phyloP scores from a whole-genome alignment of 768 basidiomycete species.

The Artomyces pyxidatus region DNA sequence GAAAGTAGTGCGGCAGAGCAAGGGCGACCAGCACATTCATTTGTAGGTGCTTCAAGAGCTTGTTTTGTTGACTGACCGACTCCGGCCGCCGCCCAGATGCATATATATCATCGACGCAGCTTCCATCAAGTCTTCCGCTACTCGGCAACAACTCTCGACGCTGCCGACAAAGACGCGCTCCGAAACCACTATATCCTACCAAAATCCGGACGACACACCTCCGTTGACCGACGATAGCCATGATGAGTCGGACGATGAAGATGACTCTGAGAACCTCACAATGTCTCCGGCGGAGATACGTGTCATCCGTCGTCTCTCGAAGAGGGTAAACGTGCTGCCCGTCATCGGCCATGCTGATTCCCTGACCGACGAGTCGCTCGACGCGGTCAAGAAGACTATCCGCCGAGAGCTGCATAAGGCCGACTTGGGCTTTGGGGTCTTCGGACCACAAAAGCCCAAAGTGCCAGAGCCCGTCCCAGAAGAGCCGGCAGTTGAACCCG shows the following conservation, averaged over 20 bases:
- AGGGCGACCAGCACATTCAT: slow-evolving; percentile 86
- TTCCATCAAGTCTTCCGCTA: slow-evolving; percentile 50
- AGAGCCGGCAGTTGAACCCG: slow-evolving; percentile 4
- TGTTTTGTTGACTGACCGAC: not conserved
- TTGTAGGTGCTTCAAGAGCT: slow-evolving; percentile 42
- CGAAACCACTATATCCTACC: slow-evolving; percentile 54
- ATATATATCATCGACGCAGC: slow-evolving; percentile 82
- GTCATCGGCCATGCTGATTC: slow-evolving; percentile 77
- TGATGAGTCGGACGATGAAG: slow-evolving; percentile 42
- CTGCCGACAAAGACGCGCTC: slow-evolving; percentile 51
- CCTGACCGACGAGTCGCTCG: slow-evolving; percentile 70
- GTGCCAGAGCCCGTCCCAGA: slow-evolving; percentile 11
- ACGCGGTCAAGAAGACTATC: slow-evolving; percentile 65
- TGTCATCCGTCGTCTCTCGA: slow-evolving; percentile 67
- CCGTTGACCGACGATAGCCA: slow-evolving; percentile 32
- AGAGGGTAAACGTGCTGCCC: slow-evolving; percentile 73
- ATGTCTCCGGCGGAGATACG: slow-evolving; percentile 76
- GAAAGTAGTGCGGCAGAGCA: slow-evolving; percentile 80
- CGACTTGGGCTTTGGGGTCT: slow-evolving; percentile 71
- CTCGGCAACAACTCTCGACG: slow-evolving; percentile 41
- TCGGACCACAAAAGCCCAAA: slow-evolving; percentile 37
- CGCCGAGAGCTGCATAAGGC: slow-evolving; percentile 56
- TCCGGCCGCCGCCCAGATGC: slow-evolving; percentile 38
- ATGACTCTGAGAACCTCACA: slow-evolving; percentile 41
- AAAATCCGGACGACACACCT: slow-evolving; percentile 44